Base-by-base conservation (phyloP, 208 protist genomes). In the Endotrypanum monterogeii region DNA sequence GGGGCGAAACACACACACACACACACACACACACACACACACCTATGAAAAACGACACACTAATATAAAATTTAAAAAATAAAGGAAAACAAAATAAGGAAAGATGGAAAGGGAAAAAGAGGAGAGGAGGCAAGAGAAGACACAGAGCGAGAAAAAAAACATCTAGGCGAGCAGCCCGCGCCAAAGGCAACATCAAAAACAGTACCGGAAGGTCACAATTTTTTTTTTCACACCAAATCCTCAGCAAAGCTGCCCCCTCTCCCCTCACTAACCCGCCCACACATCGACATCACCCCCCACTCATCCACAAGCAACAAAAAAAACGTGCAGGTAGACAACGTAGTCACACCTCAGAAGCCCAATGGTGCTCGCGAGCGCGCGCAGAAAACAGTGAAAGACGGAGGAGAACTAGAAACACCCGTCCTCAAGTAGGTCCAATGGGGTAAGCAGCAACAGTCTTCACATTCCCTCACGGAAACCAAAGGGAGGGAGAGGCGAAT, bases 141-240 rank as follows among this genome's bases (percentile, higher is more conserved):
- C 2, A 80, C 41, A 51, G 77, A 77, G 66, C 35, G 77, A 71
- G 67, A 75, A 79, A 69, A 46, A 67, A 66, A n/a, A 20, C 30
- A 62, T 23, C 37, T 54, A 54, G 7, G 3, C 9, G n/a, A n/a
- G n/a, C 41, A 3, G 7, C 41, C 41, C 9, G 9, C 41, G 41
- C 9, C 41, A 46, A 46, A 46, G 7, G 9, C 3, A 46, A 46
- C 41, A 46, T 46, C 41, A 46, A 46, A 46, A 46, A 46, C 41
- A 46, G 41, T 46, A 52, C 74, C 16, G 20, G 30, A 18, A 69
- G 28, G 4, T 62, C 14, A 23, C 62, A 2, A 79, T 46, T 54
- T 12, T 51, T 9, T 50, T 61, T 48, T 57, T 65, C 37, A 74
- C 46, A 52, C 41, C 51, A 60, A 44, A 60, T 18, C 76, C 58